Percentiles rank a stretch among this genome's conserved stretches.
Conservation (phyloP, 345 rosid genomes). For the Gossypium raimondii region DNA sequence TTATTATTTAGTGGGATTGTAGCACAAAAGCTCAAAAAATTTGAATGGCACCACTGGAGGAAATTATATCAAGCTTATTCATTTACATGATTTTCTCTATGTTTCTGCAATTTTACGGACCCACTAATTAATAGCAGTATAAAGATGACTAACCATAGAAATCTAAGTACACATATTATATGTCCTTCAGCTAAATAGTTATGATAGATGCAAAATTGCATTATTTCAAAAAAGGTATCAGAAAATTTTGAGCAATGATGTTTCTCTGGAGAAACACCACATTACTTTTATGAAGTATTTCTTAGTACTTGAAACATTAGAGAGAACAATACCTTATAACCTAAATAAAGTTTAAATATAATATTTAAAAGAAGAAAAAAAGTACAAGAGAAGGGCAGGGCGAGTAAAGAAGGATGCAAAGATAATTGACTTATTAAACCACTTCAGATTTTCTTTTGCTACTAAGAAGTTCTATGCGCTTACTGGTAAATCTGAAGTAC, state of each 20-base stretch:
- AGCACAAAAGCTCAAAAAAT: not conserved
- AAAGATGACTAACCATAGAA: not conserved
- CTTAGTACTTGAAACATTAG: not conserved
- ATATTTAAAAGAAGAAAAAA: not conserved
- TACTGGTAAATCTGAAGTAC: not conserved
- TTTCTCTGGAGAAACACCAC: not conserved
- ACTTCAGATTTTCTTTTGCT: not conserved
- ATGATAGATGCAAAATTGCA: not conserved
- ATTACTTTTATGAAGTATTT: not conserved
- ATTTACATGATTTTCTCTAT: not conserved
- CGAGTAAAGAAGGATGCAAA: not conserved
- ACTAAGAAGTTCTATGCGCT: not conserved
- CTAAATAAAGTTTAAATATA: not conserved
- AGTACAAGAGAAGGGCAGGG: not conserved
- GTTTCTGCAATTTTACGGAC: not conserved
- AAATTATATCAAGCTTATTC: slow-evolving; percentile 10
- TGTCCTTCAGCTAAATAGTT: not conserved
- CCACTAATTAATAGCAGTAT: not conserved
- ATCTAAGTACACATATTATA: not conserved
- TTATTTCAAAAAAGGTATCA: not conserved
- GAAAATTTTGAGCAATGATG: not conserved
- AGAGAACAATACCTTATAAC: not conserved
- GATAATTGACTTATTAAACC: not conserved
- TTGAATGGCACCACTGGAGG: not conserved
- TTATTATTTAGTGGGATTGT: not conserved